Base-by-base conservation (phyloP, 768 basidiomycete species). In the Hygrocybe punicea region DNA sequence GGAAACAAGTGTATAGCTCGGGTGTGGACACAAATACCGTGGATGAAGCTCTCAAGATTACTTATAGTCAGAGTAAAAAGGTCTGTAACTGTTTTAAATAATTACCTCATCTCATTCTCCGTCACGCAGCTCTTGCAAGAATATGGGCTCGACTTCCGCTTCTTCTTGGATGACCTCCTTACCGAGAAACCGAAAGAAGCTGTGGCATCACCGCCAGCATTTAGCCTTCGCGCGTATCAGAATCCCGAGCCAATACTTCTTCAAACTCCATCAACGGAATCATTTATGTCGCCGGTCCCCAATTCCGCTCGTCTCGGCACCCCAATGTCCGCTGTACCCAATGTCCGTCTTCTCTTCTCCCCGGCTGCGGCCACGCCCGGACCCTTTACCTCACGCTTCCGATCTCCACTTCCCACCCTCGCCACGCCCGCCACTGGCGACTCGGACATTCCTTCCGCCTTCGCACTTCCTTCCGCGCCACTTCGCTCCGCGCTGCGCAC, bases 141-240 rank as follows among this genome's bases (percentile, higher is more conserved):
- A 64, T 93, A 87, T 65, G 95, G 95, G 2, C 84, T 98, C 35
- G 95, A 97, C 73, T 97, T 98, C 69, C 87, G 89, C 21, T 93
- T 88, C 74, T 77, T 96, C n/a, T 77, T 98, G n/a, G 85, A 91
- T 34, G 78, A 81, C n/a, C 74, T 89, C 3, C 77, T 91, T 1
- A 71, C 78, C 11, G n/a, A n/a, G n/a, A n/a, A n/a, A n/a, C n/a
- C n/a, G n/a, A n/a, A n/a, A 63, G 66, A 75, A 48, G 61, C 56
- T 16, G 39, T 58, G 11, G 66, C 69, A 50, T 33, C 64, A 10
- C 63, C 71, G 24, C 67, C 70, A 10, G 56, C 70, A 21, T 65
- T 78, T 53, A 65, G 68, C 17, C 71, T 70, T 61, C 64, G 65
- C 17, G 64, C 65, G 55, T 72, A 73, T 16, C 65, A 47, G 23